Evolutionary conservation across 2,329 filamentous ascomycete genomes (phyloP).

Genomic region (Sporothrix brunneoviolacea): DNA sequence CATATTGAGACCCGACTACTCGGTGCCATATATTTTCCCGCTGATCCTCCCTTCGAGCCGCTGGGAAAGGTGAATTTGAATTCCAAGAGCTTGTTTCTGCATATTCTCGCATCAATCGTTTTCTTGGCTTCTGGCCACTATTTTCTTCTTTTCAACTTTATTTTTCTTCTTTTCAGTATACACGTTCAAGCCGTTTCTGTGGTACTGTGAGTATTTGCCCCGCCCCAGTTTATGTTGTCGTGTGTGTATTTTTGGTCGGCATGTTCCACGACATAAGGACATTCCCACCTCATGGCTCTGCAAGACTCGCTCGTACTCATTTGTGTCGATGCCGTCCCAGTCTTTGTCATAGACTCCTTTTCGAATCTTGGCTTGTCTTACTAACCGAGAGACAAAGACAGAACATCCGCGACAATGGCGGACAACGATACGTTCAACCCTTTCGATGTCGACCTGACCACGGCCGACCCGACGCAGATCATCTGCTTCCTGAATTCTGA

Average conservation of each 20-base stretch:
- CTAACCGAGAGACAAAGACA: neutral
- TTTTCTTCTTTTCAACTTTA: neutral
- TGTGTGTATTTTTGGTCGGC: neutral
- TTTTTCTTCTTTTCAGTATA: neutral
- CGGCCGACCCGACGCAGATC: constrained; percentile 35
- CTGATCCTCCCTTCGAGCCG: neutral
- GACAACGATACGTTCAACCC: constrained; percentile 29
- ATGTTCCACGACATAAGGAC: neutral
- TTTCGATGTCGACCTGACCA: constrained; percentile 36
- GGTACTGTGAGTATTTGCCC: neutral
- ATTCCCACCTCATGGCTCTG: no score
- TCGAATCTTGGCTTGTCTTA: no score
- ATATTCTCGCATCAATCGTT: neutral
- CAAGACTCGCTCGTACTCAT: neutral
- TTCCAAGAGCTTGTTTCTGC: neutral
- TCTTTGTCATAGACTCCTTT: no score
- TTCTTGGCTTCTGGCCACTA: neutral
- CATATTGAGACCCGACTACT: neutral
- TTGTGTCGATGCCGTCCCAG: neutral
- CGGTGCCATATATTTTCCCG: constrained; percentile 8
- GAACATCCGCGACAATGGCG: constrained; percentile 7
- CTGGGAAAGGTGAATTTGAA: constrained; percentile 2
- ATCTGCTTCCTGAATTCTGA: constrained; percentile 42
- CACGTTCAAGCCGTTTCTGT: neutral
- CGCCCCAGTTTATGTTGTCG: neutral